Base-by-base conservation (phyloP, 768 basidiomycete genomes). In the Tricholoma sp. region DNA sequence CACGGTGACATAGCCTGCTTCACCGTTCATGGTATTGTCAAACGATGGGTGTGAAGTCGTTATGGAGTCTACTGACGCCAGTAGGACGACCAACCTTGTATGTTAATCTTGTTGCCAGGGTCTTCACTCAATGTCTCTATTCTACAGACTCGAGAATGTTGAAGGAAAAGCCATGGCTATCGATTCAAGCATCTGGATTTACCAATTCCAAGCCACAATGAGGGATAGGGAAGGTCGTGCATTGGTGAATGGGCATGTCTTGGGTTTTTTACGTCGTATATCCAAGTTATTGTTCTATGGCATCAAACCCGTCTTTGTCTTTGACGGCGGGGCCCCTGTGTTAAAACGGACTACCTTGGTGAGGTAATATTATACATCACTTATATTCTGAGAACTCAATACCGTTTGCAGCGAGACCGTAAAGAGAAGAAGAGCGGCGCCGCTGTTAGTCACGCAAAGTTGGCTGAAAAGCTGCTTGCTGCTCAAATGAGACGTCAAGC, bases 191-290 rank as follows among this genome's bases (percentile, higher is more conserved):
- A 98, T 99, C 61, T 99, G 97, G 97, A 86, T 99, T 54, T 99
- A 99, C 71, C 97, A 99, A 71, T 99, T 99, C 67, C 96, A 98
- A 74, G 95, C 96, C 19, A 98, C 97, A 8, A 98, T 98, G 95
- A 85, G 97, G 21, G 95, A 96, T 72, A 98, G 94, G 67, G 94
- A 98, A 57, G 97, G 97, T 24, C 84, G 86, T 21, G 91, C 82
- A 11, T 74, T 99, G 45, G 83, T 89, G 53, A 98, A 98, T 66
- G 95, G 96, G 1, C 97, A 98, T 72, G 86, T 99, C 14, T 75
- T 98, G 45, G 94, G 96, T 56, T 91, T 91, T 71, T 74, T 92
- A 45, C 81, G 96, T 29, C 83, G 97, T 1, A 97, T 98, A 57
- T 86, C 87, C 72, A 98, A 98, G 72, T 79, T 99, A 29, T 73